Evolutionary conservation across 805 yeast genomes (phyloP).

Genomic region (Barnettozyma californica): DNA sequence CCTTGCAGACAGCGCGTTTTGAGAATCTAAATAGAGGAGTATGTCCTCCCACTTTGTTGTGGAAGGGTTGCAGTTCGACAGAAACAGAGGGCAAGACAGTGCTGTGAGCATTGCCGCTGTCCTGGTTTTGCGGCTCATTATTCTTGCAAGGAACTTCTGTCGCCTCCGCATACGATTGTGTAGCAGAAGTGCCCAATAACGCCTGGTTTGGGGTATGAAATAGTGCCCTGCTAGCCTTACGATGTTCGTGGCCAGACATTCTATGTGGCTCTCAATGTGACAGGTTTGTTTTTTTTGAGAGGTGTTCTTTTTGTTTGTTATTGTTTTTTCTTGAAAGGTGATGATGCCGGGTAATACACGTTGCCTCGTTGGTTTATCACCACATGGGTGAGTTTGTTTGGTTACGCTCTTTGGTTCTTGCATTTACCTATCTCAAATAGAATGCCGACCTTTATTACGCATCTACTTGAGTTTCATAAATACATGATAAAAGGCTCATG

Average conservation of each 20-base stretch:
- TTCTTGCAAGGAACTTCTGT: not conserved
- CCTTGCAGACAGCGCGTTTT: slow-evolving; percentile 89
- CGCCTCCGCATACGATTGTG: not conserved
- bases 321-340: not conserved
- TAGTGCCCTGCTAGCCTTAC: slow-evolving; percentile 3
- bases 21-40: slow-evolving; percentile 93
- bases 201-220: slow-evolving; percentile 1
- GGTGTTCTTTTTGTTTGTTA: not conserved
- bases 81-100: slow-evolving; percentile 38
- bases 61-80: slow-evolving; percentile 86
- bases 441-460: no score
- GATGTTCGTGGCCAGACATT: slow-evolving; percentile 4
- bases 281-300: not conserved
- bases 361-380: not conserved
- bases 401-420: no score
- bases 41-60: slow-evolving; percentile 96
- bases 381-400: no score
- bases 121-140: not conserved
- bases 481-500: no score
- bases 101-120: not conserved
- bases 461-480: no score
- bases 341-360: slow-evolving; percentile 1
- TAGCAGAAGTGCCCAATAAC: not conserved
- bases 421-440: no score
- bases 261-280: not conserved